Conservation (phyloP, 306 rosid species). For the Cicer arietinum region DNA sequence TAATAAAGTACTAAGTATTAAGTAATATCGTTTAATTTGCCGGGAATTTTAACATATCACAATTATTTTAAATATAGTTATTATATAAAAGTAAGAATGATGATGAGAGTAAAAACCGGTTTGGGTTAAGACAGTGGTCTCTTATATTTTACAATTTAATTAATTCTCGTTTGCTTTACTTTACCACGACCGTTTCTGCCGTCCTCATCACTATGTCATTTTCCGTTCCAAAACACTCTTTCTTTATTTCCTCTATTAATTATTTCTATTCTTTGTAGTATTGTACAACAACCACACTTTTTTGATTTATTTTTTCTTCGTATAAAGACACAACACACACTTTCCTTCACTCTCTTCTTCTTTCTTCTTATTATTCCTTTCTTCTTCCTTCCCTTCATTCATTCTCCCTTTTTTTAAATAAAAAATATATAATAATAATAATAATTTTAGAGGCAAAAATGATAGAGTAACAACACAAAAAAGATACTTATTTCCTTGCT, state of each 20-base stretch:
- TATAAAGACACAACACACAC: slow-evolving; percentile 59
- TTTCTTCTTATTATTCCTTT: slow-evolving; percentile 36
- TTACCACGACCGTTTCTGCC: slow-evolving; percentile 47
- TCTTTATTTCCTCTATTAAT: neutral
- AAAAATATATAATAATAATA: neutral
- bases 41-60: too few species aligned
- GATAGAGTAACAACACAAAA: slow-evolving; percentile 46
- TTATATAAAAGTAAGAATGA: too few species aligned
- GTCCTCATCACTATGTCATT: slow-evolving; percentile 60
- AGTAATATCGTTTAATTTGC: too few species aligned
- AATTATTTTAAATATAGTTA: too few species aligned
- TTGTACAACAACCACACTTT: neutral
- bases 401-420: neutral
- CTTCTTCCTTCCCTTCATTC: slow-evolving; percentile 46
- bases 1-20: too few species aligned
- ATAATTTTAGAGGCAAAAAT: neutral
- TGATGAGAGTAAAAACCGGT: too few species aligned
- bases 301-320: neutral
- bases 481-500: slow-evolving; percentile 28
- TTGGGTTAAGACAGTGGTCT: too few species aligned
- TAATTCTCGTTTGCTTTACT: slow-evolving; percentile 25
- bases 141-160: too few species aligned
- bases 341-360: slow-evolving; percentile 44
- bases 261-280: neutral
- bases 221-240: slow-evolving; percentile 29